phyloP scores from a whole-genome alignment of 129 eudicot species.

The Solidago caesia region DNA sequence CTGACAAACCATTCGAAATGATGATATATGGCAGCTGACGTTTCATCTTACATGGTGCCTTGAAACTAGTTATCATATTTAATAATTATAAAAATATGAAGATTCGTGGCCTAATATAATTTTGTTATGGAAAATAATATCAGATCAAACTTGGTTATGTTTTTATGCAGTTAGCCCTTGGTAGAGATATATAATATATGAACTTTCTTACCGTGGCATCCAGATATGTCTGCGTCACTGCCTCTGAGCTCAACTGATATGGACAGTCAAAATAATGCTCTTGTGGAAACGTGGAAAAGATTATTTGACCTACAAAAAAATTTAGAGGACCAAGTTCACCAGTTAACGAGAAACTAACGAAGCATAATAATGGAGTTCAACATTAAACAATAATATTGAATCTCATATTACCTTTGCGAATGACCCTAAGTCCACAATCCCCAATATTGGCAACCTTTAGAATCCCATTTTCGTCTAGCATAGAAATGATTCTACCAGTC shows the following conservation, averaged over 20 bases:
- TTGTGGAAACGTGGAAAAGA: slow-evolving; percentile 68
- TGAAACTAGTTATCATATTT: too few relatives aligned
- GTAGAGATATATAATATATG: not conserved
- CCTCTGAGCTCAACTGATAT: slow-evolving; percentile 91
- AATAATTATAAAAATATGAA: too few relatives aligned
- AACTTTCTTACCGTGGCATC: slow-evolving; percentile 69
- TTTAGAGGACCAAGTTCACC: not conserved
- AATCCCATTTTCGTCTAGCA: slow-evolving; percentile 77
- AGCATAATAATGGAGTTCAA: not conserved
- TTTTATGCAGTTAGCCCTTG: too few relatives aligned
- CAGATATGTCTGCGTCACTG: slow-evolving; percentile 70
- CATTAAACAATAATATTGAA: not conserved
- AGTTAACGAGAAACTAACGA: not conserved
- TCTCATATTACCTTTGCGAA: slow-evolving; percentile 57
- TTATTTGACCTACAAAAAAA: slow-evolving; percentile 63
- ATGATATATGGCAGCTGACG: too few relatives aligned
- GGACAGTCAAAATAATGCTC: slow-evolving; percentile 97
- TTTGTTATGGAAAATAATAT: too few relatives aligned
- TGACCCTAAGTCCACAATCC: slow-evolving; percentile 15
- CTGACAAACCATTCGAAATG: too few relatives aligned
- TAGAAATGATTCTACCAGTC: slow-evolving; percentile 64
- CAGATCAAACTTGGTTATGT: too few relatives aligned
- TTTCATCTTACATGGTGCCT: too few relatives aligned
- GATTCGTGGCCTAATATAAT: too few relatives aligned
- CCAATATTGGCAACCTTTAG: slow-evolving; percentile 54